Evolutionary conservation across 805 yeast genomes (phyloP).

Genomic region (Myxozyma lipomycoides): DNA sequence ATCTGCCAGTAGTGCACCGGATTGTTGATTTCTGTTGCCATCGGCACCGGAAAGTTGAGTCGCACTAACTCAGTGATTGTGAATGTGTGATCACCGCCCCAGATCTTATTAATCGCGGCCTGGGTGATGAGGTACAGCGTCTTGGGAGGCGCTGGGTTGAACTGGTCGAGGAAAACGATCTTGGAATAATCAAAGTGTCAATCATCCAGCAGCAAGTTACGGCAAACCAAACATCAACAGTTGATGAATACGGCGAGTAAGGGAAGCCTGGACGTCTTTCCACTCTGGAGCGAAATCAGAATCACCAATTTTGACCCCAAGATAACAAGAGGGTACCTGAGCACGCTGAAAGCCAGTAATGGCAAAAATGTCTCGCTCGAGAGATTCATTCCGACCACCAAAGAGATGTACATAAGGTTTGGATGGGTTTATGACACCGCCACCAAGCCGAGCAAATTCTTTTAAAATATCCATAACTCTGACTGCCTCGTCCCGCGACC

Average conservation of each 20-base stretch:
- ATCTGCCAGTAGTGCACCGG: background rate
- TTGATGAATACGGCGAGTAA: background rate
- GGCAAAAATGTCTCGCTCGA: background rate
- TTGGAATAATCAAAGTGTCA: background rate
- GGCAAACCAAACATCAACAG: background rate
- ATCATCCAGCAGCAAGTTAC: conserved; percentile 1
- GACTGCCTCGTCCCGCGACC: background rate
- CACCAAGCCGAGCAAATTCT: background rate
- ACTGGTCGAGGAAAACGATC: conserved; percentile 1
- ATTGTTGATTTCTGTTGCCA: background rate
- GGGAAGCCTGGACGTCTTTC: background rate
- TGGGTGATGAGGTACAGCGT: too few relatives aligned
- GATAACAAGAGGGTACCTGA: background rate
- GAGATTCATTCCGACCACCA: background rate
- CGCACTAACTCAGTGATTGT: too few relatives aligned
- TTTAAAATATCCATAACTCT: background rate
- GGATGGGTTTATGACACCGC: background rate
- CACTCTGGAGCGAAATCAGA: background rate
- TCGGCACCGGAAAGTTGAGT: too few relatives aligned
- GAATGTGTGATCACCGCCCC: too few relatives aligned
- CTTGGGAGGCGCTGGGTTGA: conserved; percentile 7
- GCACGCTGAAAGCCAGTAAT: background rate
- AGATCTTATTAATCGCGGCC: too few relatives aligned
- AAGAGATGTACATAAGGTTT: background rate
- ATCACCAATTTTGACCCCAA: background rate